A percentile compares a stretch with the other conserved stretches of the same genome.
phyloP scores from a whole-genome alignment of 805 yeast species.

The Barnettozyma botsteinii region DNA sequence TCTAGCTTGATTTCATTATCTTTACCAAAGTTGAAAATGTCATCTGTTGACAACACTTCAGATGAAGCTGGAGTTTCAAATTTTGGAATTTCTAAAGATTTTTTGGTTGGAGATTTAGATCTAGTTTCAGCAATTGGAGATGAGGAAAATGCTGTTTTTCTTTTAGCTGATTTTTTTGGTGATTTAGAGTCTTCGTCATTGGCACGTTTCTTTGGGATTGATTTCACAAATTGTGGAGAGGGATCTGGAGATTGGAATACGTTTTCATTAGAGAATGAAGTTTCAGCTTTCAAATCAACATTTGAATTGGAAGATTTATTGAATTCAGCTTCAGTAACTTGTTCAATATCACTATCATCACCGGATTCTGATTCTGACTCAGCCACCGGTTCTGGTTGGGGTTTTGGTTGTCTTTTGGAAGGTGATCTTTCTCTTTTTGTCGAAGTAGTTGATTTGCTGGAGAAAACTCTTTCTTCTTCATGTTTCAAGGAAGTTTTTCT shows the following conservation, averaged over 20 bases:
- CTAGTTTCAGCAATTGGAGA: conserved; percentile 19
- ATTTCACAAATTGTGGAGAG: conserved; percentile 18
- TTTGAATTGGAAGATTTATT: conserved; percentile 6
- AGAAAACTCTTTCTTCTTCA: conserved; percentile 2
- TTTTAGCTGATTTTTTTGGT: conserved; percentile 9
- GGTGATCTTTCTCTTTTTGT: conserved; percentile 5
- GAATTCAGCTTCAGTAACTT: conserved; percentile 4
- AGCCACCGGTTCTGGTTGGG: background rate
- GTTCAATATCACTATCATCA: conserved; percentile 4
- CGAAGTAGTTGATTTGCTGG: background rate
- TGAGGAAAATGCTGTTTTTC: conserved; percentile 28
- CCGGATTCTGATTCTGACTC: background rate
- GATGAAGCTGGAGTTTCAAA: conserved; percentile 21
- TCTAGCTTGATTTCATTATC: background rate
- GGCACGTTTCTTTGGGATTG: conserved; percentile 24
- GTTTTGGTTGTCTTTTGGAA: background rate
- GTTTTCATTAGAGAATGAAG: conserved; percentile 30
- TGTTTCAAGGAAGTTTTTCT: conserved; percentile 1
- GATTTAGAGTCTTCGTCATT: conserved; percentile 13
- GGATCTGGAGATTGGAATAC: conserved; percentile 28
- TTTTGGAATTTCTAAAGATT: conserved; percentile 20
- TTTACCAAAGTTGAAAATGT: conserved; percentile 14
- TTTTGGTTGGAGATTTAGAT: conserved; percentile 20
- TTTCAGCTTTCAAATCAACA: conserved; percentile 13
- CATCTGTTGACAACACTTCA: background rate